phyloP scores from a whole-genome alignment of 192 early-diverging fungal genomes.

The Podila verticillata region DNA sequence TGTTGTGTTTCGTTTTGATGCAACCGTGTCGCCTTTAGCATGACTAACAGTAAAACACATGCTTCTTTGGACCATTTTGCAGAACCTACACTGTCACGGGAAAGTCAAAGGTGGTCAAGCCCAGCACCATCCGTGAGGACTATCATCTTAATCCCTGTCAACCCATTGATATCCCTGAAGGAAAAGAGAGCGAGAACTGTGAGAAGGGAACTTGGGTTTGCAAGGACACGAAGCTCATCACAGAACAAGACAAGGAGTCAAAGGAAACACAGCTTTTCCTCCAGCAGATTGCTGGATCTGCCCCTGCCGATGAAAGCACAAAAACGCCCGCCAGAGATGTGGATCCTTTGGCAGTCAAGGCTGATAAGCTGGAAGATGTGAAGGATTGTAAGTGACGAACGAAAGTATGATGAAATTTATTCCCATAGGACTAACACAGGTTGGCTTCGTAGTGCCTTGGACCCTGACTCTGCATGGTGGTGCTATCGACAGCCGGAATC shows the following conservation, averaged over 20 bases:
- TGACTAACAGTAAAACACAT: no score
- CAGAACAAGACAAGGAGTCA: constrained; percentile 9
- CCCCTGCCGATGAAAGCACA: constrained; percentile 13
- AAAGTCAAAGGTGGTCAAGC: constrained; percentile 6
- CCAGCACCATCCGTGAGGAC: constrained; percentile 23
- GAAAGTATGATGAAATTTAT: background rate
- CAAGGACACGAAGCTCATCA: constrained; percentile 28
- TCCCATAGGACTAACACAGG: background rate
- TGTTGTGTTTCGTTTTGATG: background rate
- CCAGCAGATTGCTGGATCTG: constrained; percentile 30
- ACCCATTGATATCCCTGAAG: constrained; percentile 33
- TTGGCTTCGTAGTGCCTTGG: constrained; percentile 33
- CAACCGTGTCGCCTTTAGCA: no score
- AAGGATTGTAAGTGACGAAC: constrained; percentile 18
- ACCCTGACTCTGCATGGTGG: constrained; percentile 47
- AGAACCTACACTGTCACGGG: constrained; percentile 32
- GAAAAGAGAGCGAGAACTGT: constrained; percentile 15
- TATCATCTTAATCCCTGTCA: constrained; percentile 48
- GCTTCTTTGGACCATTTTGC: background rate
- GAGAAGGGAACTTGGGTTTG: constrained; percentile 36
- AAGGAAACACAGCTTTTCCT: constrained; percentile 12
- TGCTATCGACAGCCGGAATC: constrained; percentile 14
- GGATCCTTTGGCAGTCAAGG: constrained; percentile 10
- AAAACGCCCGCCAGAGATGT: constrained; percentile 27
- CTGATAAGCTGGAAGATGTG: constrained; percentile 22